Conservation (phyloP, 352 stramenopile genomes). For the Phytophthora fragariaefolia region DNA sequence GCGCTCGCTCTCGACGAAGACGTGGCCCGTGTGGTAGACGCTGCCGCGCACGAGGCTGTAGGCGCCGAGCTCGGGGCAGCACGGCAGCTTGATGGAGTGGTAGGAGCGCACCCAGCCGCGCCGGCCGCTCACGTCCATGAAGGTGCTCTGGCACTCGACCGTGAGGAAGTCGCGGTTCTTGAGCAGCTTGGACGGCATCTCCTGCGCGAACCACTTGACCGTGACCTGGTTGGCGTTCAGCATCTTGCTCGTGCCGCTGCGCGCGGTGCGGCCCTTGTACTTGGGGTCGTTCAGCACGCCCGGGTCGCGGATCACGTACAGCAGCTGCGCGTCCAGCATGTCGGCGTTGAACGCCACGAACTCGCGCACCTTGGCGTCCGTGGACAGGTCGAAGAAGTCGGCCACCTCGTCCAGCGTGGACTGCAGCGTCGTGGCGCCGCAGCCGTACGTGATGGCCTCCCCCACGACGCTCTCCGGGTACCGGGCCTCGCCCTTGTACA, state of each 20-base stretch:
- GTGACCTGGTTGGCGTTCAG: slow-evolving; percentile 69
- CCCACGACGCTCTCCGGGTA: slow-evolving; percentile 46
- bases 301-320: slow-evolving; percentile 63
- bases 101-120: slow-evolving; percentile 75
- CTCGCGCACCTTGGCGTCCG: slow-evolving; percentile 55
- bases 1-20: slow-evolving; percentile 75
- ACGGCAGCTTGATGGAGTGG: slow-evolving; percentile 73
- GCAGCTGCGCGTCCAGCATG: slow-evolving; percentile 59
- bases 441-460: slow-evolving; percentile 64
- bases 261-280: slow-evolving; percentile 25
- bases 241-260: slow-evolving; percentile 36
- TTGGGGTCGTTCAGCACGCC: slow-evolving; percentile 35
- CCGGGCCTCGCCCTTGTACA: slow-evolving; percentile 71
- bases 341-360: slow-evolving; percentile 55
- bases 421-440: slow-evolving; percentile 62
- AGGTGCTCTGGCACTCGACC: slow-evolving; percentile 80
- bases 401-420: slow-evolving; percentile 72
- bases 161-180: slow-evolving; percentile 78
- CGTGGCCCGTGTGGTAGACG: slow-evolving; percentile 76
- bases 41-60: slow-evolving; percentile 65
- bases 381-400: slow-evolving; percentile 70
- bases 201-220: slow-evolving; percentile 66
- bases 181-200: slow-evolving; percentile 64
- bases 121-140: slow-evolving; percentile 62
- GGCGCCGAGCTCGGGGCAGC: slow-evolving; percentile 59